Conservation (phyloP, 352 stramenopile species). For the Aphanomyces stellatus region DNA sequence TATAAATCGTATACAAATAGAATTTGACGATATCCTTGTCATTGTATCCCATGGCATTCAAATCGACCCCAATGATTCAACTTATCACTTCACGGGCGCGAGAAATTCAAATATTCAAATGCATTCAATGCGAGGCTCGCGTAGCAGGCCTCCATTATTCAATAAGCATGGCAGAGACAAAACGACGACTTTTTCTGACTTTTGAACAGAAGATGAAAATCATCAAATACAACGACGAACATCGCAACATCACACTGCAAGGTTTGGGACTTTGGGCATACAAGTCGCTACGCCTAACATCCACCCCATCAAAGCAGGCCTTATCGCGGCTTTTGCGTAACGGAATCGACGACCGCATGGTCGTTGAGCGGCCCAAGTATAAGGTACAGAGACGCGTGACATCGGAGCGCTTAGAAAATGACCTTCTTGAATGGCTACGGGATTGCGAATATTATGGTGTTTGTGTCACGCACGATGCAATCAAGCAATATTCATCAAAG, state of each 20-base stretch:
- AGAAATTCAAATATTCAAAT: too few species aligned
- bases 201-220: background rate
- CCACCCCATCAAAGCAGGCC: background rate
- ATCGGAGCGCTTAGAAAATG: background rate
- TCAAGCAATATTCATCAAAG: background rate
- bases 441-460: background rate
- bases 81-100: too few species aligned
- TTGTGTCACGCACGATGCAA: background rate
- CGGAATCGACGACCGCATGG: background rate
- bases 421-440: background rate
- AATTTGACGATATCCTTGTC: too few species aligned
- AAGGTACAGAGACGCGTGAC: background rate
- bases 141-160: too few species aligned
- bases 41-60: too few species aligned
- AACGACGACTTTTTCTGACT: background rate
- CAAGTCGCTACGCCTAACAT: background rate
- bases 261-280: background rate
- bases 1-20: too few species aligned
- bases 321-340: background rate
- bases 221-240: background rate
- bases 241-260: background rate
- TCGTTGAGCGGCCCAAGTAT: background rate
- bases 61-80: too few species aligned
- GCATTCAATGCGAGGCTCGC: too few species aligned
- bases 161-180: too few species aligned